Evolutionary conservation across 257 asterid genomes (phyloP), one percentile per base, ranked within the genome.

Genomic region (Forsythia suspensa): DNA sequence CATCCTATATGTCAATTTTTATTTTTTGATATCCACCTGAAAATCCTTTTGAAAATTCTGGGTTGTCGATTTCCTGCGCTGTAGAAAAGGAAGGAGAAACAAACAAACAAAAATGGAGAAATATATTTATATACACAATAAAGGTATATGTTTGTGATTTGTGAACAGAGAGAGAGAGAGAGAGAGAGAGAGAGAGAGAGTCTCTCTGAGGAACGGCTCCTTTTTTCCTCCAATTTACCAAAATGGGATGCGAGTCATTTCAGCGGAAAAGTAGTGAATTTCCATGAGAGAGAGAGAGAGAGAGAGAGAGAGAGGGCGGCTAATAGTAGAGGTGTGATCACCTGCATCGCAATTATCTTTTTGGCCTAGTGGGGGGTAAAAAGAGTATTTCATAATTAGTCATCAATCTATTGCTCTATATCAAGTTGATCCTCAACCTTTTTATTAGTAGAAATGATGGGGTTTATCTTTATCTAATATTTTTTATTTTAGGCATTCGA

Each of bases 1-100:
- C 85, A 78, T 78, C 39, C 6, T 10, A 29, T 63, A 21, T 11
- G 3, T 38, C 72, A 39, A 69, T 52, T 8, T n/a, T 1, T n/a
- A 76, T 20, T 36, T 55, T 55, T n/a, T 11, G 63, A 39, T 46
- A 51, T 69, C 82, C 65, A 38, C 67, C 76, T 2, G 48, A 29
- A 85, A 77, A 73, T 66, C 82, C 86, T 21, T 68, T 10, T 66
- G 37, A 71, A 72, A 80, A 74, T 34, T 75, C 37, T 37, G 74
- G 59, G 55, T 1, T 6, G 36, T 21, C 67, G 74, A 82, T 42
- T 81, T 48, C 68, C 38, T 36, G 34, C 67, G 36, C 67, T 59
- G 67, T 21, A 43, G 15, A 3, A 1, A 40, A 13, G 61, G 36
- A 3, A 77, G 9, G 34, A 37, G 11, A 4, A 65, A 8, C 42